phyloP scores from a whole-genome alignment of 2,329 filamentous ascomycete genomes.

The Hysterium pulicare region DNA sequence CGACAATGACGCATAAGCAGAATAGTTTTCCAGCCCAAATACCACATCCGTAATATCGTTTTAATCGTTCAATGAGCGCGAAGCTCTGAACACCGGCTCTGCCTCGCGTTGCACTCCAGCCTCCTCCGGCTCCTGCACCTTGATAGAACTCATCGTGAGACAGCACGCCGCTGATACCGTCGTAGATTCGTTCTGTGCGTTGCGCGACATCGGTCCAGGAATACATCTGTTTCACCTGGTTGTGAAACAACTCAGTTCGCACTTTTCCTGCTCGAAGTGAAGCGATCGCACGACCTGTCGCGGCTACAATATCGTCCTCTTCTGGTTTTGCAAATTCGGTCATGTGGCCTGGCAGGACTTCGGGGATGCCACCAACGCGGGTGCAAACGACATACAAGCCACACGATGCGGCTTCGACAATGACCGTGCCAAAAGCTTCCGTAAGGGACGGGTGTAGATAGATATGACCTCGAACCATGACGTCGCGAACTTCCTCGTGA shows the following conservation, averaged over 20 bases:
- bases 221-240: constrained; percentile 98
- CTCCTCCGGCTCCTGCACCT: constrained; percentile 65
- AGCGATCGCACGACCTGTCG: constrained; percentile 84
- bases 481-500: constrained; percentile 93
- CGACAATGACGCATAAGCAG: constrained; percentile 88
- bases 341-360: constrained; percentile 94
- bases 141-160: constrained; percentile 84
- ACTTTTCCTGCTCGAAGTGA: constrained; percentile 82
- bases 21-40: constrained; percentile 99
- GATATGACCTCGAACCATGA: constrained; percentile 96
- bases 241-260: constrained; percentile 89
- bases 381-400: constrained; percentile 96
- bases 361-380: constrained; percentile 92
- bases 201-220: constrained; percentile 95
- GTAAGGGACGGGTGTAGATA: constrained; percentile 94
- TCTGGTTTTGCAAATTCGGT: constrained; percentile 96
- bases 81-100: constrained; percentile 75
- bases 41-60: constrained; percentile 95
- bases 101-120: constrained; percentile 68
- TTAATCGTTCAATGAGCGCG: constrained; percentile 88
- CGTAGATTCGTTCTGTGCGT: constrained; percentile 91
- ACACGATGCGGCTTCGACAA: constrained; percentile 94
- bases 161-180: constrained; percentile 84
- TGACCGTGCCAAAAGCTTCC: constrained; percentile 95
- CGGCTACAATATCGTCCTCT: constrained; percentile 88